Evolutionary conservation across 257 asterid genomes (phyloP), one percentile per base, ranked within the genome.

Genomic region (Fraxinus excelsior): DNA sequence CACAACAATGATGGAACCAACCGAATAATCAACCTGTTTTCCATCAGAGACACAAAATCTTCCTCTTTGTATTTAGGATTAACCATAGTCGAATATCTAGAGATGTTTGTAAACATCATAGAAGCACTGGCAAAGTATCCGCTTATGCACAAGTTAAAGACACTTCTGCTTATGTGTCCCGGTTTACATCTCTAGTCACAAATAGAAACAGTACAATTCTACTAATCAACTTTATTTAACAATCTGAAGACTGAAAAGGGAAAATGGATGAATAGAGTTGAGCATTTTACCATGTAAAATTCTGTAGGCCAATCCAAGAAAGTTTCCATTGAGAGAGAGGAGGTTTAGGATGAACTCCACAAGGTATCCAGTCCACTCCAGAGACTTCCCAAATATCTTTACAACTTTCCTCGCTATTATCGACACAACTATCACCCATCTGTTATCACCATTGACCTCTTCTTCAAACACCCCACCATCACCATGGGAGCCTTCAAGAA

Each of bases 351-450:
- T 5, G 72, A 90, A 91, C 87, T 95, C 99, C 72, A 91, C 49
- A 9, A 88, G 38, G 74, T 77, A 90, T 40, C 98, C 99, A 78
- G 29, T 10, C 91, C 92, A 88, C 46, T 90, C 91, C 96, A 95
- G 78, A 28, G 99, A 97, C 83, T 88, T 90, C 38, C 90, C 86
- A 13, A 89, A 71, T 67, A 87, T 31, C 87, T 85, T 84, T 2
- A 95, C 82, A 67, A 92, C 72, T 78, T 89, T 95, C 82, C 98
- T 85, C 16, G 68, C 90, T 19, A 92, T 29, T 64, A 92, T 81
- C 7, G 98, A 93, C n/a, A 91, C 89, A 65, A 92, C 81, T 49
- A 95, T 89, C 23, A 91, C 93, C 99, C 98, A 92, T 82, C 91
- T 84, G 19, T 87, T 51, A n/a, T n/a, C 67, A 26, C 40, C 72